Evolutionary conservation across 305 asterid species (phyloP), one percentile per base, ranked within the genome.

Genomic region (Fraxinus dipetala): DNA sequence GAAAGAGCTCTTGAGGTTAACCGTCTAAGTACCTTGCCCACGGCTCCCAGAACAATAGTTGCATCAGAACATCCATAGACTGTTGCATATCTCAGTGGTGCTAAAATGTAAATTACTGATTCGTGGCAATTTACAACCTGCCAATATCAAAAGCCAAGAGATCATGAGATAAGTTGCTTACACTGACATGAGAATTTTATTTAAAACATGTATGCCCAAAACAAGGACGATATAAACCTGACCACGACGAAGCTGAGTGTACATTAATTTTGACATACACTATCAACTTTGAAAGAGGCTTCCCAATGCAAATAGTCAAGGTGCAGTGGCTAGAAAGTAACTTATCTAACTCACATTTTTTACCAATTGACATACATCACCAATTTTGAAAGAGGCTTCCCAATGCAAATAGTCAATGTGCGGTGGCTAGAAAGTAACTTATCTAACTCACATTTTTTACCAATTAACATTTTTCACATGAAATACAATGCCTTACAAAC

Each of bases 1-100:
- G 78, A 78, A 65, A 38, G 77, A 9, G 77, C 61, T 75, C 82
- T 70, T 67, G 81, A 74, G 16, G 65, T 78, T 51, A 83, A 83
- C 81, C 43, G 48, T 72, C 74, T 78, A 24, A 76, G 72, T 92
- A 96, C 99, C 98, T 94, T 94, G 93, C 99, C 99, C 87, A 96
- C 97, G 63, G 99, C 98, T 78, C 99, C 99, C 73, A 96, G 91
- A 85, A 96, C 91, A 74, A 96, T 91, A 67, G 99, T 96, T 74
- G 99, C 99, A 89, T 96, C 99, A 84, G 99, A 96, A 90, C 99
- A 96, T 87, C 98, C 99, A 85, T 96, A 96, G 75, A 94, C 90
- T 38, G 96, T 93, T 45, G 96, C 98, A 91, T 93, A 96, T 85
- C 73, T 90, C 86, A 96, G 86, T 80, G 99, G 98, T 75, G 99